A percentile compares a stretch with the other conserved stretches of the same genome.
Evolutionary conservation across 306 rosid genomes (phyloP).

Genomic region (Hippophae gyantsensis): DNA sequence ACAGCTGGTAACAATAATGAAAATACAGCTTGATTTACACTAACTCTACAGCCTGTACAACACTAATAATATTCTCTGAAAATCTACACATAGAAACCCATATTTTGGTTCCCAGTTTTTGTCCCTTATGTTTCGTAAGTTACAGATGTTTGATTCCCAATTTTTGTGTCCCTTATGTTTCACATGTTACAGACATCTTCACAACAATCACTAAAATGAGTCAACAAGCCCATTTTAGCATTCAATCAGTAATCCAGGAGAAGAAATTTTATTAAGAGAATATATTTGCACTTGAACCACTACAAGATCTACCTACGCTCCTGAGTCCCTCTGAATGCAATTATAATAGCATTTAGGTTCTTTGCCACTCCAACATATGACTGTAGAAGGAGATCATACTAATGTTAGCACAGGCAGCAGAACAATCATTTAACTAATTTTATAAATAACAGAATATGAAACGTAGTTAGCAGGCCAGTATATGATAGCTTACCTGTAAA

Average conservation of each 20-base stretch:
- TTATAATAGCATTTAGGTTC: slow-evolving; percentile 66
- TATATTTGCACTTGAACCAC: background rate
- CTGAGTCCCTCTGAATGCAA: slow-evolving; percentile 96
- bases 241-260: background rate
- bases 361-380: slow-evolving; percentile 81
- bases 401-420: slow-evolving; percentile 17
- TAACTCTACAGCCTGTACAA: no score
- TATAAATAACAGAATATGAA: background rate
- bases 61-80: no score
- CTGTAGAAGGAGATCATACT: slow-evolving; percentile 29
- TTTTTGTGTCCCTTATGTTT: no score
- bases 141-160: no score
- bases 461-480: slow-evolving; percentile 1
- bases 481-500: slow-evolving; percentile 59
- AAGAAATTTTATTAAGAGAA: background rate
- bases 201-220: background rate
- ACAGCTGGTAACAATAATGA: no score
- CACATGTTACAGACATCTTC: no score
- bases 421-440: background rate
- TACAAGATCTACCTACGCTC: slow-evolving; percentile 56
- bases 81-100: no score
- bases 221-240: slow-evolving; percentile 1
- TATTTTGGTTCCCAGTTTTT: no score
- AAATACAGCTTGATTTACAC: no score
- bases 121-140: no score